Evolutionary conservation across 1,284 basidiomycete genomes (phyloP).

Genomic region (Leccinum solheimii): DNA sequence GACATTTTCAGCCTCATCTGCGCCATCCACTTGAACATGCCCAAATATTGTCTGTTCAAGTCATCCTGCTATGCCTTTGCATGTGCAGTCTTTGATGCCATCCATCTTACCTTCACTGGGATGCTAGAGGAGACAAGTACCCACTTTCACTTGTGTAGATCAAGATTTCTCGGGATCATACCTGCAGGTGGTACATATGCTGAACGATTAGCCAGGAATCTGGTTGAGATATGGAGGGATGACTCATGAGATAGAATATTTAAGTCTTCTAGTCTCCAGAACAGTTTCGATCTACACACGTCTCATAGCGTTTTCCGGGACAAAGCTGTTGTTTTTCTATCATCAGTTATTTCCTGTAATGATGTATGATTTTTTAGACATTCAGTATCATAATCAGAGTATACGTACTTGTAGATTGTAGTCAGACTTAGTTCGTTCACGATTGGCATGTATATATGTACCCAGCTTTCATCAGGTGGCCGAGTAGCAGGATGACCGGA

Average conservation of each 20-base stretch:
- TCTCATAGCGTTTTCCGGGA: neutral
- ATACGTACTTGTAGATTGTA: neutral
- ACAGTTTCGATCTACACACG: neutral
- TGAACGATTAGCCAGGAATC: neutral
- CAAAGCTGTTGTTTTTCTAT: neutral
- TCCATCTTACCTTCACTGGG: neutral
- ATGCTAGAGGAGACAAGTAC: neutral
- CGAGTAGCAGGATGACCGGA: neutral
- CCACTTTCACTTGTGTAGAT: neutral
- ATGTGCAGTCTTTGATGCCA: neutral
- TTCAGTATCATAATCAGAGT: neutral
- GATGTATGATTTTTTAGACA: neutral
- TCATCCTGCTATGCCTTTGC: neutral
- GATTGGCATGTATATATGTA: neutral
- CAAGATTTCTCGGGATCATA: neutral
- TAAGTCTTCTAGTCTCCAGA: neutral
- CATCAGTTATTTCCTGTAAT: neutral
- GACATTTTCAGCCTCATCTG: neutral
- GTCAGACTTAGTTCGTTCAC: neutral
- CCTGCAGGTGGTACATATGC: neutral
- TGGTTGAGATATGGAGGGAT: neutral
- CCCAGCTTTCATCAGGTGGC: neutral
- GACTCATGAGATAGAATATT: neutral
- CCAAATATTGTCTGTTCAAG: neutral
- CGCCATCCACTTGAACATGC: neutral